Conservation (phyloP, 2,329 filamentous ascomycete genomes). For the Penicillium aurantiogriseum region DNA sequence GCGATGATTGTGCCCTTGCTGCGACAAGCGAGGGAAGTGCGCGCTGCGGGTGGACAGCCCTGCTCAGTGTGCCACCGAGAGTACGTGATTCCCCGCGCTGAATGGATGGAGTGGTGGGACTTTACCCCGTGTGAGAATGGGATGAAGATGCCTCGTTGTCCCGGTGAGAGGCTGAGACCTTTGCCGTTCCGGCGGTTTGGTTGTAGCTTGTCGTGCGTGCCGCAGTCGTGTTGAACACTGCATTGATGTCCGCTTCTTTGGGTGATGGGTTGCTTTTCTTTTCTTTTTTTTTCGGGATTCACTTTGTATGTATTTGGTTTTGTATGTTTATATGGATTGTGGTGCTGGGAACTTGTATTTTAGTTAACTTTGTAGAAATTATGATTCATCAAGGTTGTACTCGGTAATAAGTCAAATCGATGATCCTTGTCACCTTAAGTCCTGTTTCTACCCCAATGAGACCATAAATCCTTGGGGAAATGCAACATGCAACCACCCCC, state of each 20-base stretch:
- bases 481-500: neutral
- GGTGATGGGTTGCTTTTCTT: neutral
- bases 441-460: neutral
- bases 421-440: neutral
- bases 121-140: slow-evolving; percentile 41
- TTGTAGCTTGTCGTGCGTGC: slow-evolving; percentile 43
- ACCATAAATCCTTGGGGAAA: neutral
- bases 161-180: slow-evolving; percentile 35
- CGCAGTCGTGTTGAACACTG: slow-evolving; percentile 10
- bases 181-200: slow-evolving; percentile 42
- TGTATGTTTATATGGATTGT: slow-evolving; percentile 15
- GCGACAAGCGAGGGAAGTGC: slow-evolving; percentile 34
- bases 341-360: neutral
- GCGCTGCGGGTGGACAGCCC: slow-evolving; percentile 36
- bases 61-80: slow-evolving; percentile 43
- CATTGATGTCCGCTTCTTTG: neutral
- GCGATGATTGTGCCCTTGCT: slow-evolving; percentile 37
- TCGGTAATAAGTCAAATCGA: neutral
- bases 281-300: neutral
- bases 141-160: slow-evolving; percentile 32
- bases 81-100: slow-evolving; percentile 43
- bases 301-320: slow-evolving; percentile 12
- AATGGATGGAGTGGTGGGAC: slow-evolving; percentile 50
- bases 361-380: neutral
- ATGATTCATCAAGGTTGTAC: neutral